Evolutionary conservation across 1,284 basidiomycete species (phyloP), one percentile per base, ranked within the genome.

Genomic region (Papiliotrema flavescens): DNA sequence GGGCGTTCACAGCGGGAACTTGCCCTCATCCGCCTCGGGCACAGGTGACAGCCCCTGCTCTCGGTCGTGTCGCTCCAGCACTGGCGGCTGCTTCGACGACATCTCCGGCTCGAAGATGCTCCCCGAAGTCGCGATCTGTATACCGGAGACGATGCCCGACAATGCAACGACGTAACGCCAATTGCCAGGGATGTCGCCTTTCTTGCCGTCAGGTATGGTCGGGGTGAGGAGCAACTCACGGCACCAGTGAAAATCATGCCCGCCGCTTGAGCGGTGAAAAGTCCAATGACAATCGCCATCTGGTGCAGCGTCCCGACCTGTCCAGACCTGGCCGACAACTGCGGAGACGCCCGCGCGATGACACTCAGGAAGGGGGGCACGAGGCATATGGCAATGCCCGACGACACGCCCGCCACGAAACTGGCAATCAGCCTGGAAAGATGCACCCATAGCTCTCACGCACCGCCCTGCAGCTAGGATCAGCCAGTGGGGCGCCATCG

Each of bases 371-470:
- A 94, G 44, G 94, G 83, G 8, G 92, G 91, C 0, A 85, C 84
- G n/a, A 91, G 83, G 63, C 90, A 94, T 3, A 94, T 80, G 19
- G 87, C 90, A 49, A 95, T 76, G 23, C 92, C 92, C 34, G 88
- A 86, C 11, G 86, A 87, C 8, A 91, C 65, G 11, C 92, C 93
- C 11, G 87, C 83, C 28, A 32, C 28, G 28, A 32, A 32, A 6
- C 28, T 32, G 28, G 28, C 28, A 20, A 93, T 67, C 53, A 90
- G 80, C 61, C 89, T 91, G 63, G 6, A 32, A 32, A 35, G 20
- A 17, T 23, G 23, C 6, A 7, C 34, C 20, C 22, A 34, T 50
- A n/a, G 26, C 3, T 19, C 3, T 19, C 22, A 42, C 47, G 43
- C 64, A 87, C 88, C 89, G 82, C 62, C 89, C 89, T 39, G 88